Percentiles rank a stretch among this genome's conserved stretches.
These are phyloP conservation scores for Talinum fruticosum DNA, from an alignment of 148 eudicot genomes.

Conservation along the genomic window DNA sequence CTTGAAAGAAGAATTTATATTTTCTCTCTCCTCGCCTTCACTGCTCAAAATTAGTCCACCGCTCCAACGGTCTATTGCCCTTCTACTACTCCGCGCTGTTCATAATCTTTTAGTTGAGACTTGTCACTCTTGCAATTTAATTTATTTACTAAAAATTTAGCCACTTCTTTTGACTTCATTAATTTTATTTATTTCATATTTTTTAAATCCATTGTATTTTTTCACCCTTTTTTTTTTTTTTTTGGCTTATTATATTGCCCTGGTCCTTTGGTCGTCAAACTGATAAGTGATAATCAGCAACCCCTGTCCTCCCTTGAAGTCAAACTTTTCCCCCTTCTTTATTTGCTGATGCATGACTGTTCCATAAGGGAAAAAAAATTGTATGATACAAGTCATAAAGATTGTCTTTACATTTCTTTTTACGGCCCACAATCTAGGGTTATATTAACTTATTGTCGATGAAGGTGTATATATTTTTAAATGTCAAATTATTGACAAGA, in stretches of 20 bases:
- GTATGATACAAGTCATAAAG: no score
- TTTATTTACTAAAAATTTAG: background rate
- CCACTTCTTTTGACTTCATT: background rate
- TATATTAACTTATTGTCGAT: no score
- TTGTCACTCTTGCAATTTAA: background rate
- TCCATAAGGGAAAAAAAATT: no score
- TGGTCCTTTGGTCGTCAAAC: background rate
- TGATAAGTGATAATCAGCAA: no score
- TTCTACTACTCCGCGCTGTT: background rate
- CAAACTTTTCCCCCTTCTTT: background rate
- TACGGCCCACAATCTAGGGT: no score
- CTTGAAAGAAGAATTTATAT: constrained; percentile 1
- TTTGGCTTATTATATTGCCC: background rate
- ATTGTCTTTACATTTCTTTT: no score
- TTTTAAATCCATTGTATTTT: no score
- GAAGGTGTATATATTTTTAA: no score
- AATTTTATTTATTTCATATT: no score
- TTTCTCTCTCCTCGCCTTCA: background rate
- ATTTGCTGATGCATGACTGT: no score
- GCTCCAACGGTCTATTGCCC: constrained; percentile 13
- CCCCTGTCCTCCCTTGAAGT: background rate
- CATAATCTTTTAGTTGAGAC: no score
- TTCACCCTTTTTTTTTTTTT: background rate
- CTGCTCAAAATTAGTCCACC: constrained; percentile 13
- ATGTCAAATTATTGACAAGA: no score